Evolutionary conservation across 2,329 filamentous ascomycete genomes (phyloP).

Genomic region (Cytospora piceae): DNA sequence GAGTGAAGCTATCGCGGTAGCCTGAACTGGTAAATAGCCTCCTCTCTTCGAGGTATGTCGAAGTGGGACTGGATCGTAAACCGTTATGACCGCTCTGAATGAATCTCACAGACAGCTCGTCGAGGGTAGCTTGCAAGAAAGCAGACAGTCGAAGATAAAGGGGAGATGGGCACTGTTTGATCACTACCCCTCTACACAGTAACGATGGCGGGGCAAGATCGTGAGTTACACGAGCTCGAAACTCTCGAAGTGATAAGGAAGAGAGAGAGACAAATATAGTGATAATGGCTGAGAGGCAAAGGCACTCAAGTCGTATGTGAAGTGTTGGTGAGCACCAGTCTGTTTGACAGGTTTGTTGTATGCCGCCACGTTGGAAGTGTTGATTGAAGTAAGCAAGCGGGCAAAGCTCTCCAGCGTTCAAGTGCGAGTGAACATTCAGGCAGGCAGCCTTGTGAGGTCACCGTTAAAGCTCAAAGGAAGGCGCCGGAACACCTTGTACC

Average conservation of each 20-base stretch:
- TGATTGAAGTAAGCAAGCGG: not conserved
- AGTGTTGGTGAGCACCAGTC: not conserved
- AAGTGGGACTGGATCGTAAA: not conserved
- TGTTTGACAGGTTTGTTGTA: not conserved
- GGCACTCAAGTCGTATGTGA: not conserved
- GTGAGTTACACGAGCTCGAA: not conserved
- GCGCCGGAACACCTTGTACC: constrained; percentile 24
- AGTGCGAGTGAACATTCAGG: constrained; percentile 2
- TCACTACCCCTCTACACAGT: not conserved
- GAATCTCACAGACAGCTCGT: not conserved
- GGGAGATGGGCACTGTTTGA: not conserved
- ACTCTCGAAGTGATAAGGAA: not conserved
- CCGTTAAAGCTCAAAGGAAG: constrained; percentile 13
- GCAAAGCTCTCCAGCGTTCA: not conserved
- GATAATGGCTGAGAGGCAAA: not conserved
- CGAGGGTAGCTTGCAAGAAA: not conserved
- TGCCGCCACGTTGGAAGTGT: too few relatives aligned
- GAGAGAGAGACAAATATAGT: not conserved
- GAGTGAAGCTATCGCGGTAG: not conserved
- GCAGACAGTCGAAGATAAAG: not conserved
- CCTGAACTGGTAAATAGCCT: not conserved
- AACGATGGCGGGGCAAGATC: not conserved
- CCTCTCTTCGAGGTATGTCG: not conserved
- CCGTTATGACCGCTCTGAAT: not conserved
- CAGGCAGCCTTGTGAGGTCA: constrained; percentile 28